Conservation (phyloP, 495 filamentous ascomycete species). For the Talaromyces borbonicus region DNA sequence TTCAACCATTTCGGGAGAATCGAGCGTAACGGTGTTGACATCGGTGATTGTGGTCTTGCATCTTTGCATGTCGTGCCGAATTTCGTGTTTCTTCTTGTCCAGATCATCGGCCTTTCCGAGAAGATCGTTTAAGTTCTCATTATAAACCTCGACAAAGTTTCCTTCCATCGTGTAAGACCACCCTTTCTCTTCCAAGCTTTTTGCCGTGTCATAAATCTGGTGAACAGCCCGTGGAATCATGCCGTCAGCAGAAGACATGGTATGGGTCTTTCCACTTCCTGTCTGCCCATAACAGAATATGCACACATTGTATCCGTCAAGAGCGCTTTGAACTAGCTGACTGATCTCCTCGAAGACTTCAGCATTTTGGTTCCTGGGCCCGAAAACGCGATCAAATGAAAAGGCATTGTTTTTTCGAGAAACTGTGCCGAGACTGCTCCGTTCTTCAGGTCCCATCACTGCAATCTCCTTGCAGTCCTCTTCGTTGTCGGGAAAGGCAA, state of each 20-base stretch:
- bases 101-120: slow-evolving; percentile 67
- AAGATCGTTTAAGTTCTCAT: slow-evolving; percentile 91
- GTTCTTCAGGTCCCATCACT: slow-evolving; percentile 73
- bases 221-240: slow-evolving; percentile 93
- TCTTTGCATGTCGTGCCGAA: slow-evolving; percentile 71
- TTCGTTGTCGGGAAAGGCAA: slow-evolving; percentile 65
- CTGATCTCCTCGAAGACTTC: slow-evolving; percentile 96
- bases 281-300: slow-evolving; percentile 99
- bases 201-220: slow-evolving; percentile 85
- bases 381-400: slow-evolving; percentile 90
- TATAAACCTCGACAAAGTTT: slow-evolving; percentile 98
- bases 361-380: slow-evolving; percentile 61
- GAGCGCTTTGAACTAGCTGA: slow-evolving; percentile 88
- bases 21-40: slow-evolving; percentile 66
- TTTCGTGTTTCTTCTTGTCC: slow-evolving; percentile 84
- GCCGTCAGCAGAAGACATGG: slow-evolving; percentile 87
- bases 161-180: slow-evolving; percentile 94
- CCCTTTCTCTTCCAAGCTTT: slow-evolving; percentile 73
- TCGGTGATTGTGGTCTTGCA: slow-evolving; percentile 81
- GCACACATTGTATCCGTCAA: slow-evolving; percentile 98
- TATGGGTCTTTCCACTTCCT: slow-evolving; percentile 91
- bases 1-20: slow-evolving; percentile 69
- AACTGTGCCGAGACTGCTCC: slow-evolving; percentile 66
- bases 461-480: slow-evolving; percentile 80
- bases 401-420: slow-evolving; percentile 72